Percentiles rank a stretch among this genome's conserved stretches.
phyloP scores from a whole-genome alignment of 1,139 yeast species.

The Pichia terricola region DNA sequence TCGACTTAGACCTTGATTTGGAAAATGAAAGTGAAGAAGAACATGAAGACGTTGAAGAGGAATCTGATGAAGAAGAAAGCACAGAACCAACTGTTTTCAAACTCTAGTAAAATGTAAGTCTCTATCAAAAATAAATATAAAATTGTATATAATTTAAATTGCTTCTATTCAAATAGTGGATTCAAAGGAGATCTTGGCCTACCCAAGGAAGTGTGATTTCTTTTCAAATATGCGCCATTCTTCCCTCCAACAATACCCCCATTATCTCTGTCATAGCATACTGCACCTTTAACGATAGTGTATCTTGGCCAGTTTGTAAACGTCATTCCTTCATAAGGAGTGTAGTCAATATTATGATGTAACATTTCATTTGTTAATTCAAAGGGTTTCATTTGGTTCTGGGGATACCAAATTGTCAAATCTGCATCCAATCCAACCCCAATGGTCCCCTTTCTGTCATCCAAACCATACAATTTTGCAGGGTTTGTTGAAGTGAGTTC shows the following conservation, averaged over 20 bases:
- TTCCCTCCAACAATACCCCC: constrained; percentile 21
- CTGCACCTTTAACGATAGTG: neutral
- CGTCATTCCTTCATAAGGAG: constrained; percentile 36
- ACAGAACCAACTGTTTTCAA: neutral
- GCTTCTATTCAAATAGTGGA: constrained; percentile 1
- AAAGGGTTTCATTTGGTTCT: constrained; percentile 28
- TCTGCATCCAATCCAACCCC: constrained; percentile 77
- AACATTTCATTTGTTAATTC: constrained; percentile 28
- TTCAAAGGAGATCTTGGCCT: constrained; percentile 3
- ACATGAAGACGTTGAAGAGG: constrained; percentile 20
- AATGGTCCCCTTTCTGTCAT: constrained; percentile 59
- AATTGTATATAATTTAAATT: too few relatives aligned
- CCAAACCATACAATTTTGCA: constrained; percentile 70
- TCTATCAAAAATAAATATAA: too few relatives aligned
- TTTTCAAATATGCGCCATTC: constrained; percentile 23
- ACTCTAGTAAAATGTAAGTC: too few relatives aligned
- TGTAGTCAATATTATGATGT: constrained; percentile 37
- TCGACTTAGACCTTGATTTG: constrained; percentile 57
- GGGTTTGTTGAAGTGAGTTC: constrained; percentile 10
- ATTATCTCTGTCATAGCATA: constrained; percentile 5
- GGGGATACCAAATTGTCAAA: constrained; percentile 66
- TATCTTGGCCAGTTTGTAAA: constrained; percentile 39
- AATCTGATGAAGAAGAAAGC: constrained; percentile 20
- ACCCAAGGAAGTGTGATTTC: constrained; percentile 15
- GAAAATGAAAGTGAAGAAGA: constrained; percentile 16